A percentile compares a stretch with the other conserved stretches of the same genome.
These are phyloP conservation scores for Solanum sitiens DNA, from an alignment of 257 asterid species.

Conservation along the genomic window DNA sequence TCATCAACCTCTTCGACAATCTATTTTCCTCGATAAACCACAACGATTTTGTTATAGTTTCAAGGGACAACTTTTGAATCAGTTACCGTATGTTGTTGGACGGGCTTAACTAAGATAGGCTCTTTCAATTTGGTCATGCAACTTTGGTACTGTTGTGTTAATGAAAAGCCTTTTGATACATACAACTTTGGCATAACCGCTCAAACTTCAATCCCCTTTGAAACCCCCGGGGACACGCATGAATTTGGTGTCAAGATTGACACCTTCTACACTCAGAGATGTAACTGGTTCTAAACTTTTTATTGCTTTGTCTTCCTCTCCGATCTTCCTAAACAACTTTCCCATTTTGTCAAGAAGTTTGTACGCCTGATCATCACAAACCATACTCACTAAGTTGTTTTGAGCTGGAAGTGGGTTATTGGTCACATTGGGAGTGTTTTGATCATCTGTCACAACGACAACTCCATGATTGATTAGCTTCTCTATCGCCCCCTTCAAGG, in stretches of 20 bases:
- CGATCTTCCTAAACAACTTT: neutral
- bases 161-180: neutral
- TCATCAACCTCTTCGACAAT: neutral
- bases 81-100: neutral
- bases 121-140: neutral
- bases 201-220: accelerated
- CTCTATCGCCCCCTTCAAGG: neutral
- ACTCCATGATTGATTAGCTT: neutral
- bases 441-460: neutral
- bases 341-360: neutral
- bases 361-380: neutral
- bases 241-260: neutral
- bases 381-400: neutral
- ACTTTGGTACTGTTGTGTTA: neutral
- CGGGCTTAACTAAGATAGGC: neutral
- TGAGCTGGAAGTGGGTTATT: neutral
- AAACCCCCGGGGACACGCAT: neutral
- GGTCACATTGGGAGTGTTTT: neutral
- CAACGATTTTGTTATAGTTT: neutral
- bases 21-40: neutral
- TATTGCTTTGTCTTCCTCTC: neutral
- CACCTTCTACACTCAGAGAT: neutral
- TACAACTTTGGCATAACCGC: neutral
- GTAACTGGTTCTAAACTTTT: neutral
- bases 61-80: accelerated